phyloP scores from a whole-genome alignment of 768 basidiomycete species.

The Sistotremastrum niveocremeum region DNA sequence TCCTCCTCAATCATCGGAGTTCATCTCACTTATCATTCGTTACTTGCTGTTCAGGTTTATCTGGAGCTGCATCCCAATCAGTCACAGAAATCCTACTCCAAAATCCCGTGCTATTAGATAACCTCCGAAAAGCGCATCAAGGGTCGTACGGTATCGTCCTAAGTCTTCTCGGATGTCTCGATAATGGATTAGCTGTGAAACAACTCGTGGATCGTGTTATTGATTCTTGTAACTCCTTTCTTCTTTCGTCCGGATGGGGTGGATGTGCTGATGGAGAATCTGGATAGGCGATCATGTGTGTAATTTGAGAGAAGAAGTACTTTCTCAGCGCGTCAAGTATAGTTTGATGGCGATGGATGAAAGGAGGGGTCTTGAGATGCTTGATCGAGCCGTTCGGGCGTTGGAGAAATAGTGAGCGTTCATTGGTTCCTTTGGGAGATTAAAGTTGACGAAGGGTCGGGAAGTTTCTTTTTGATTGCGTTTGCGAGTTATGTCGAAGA shows the following conservation, averaged over 20 bases:
- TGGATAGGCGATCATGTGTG: slow-evolving; percentile 74
- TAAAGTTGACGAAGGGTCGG: neutral
- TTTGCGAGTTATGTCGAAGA: slow-evolving; percentile 80
- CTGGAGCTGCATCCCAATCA: slow-evolving; percentile 52
- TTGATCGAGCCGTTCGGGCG: slow-evolving; percentile 58
- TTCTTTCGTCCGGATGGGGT: neutral
- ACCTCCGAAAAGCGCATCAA: slow-evolving; percentile 77
- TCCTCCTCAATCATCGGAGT: neutral
- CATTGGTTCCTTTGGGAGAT: neutral
- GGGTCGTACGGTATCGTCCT: slow-evolving; percentile 89
- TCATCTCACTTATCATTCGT: neutral
- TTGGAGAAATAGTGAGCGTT: slow-evolving; percentile 77
- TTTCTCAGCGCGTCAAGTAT: slow-evolving; percentile 73
- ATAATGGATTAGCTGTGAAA: slow-evolving; percentile 77
- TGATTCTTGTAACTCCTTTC: slow-evolving; percentile 47
- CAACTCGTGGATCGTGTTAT: slow-evolving; percentile 81
- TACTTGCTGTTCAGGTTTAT: slow-evolving; percentile 34
- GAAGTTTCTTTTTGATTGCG: slow-evolving; percentile 85
- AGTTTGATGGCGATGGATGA: slow-evolving; percentile 68
- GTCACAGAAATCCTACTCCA: slow-evolving; percentile 76
- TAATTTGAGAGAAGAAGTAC: slow-evolving; percentile 82
- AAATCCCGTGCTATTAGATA: slow-evolving; percentile 70
- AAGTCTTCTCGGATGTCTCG: slow-evolving; percentile 84
- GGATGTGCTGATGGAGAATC: neutral
- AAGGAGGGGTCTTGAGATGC: slow-evolving; percentile 27